Evolutionary conservation across 352 stramenopile species (phyloP).

Genomic region (Phytophthora nicotianae): DNA sequence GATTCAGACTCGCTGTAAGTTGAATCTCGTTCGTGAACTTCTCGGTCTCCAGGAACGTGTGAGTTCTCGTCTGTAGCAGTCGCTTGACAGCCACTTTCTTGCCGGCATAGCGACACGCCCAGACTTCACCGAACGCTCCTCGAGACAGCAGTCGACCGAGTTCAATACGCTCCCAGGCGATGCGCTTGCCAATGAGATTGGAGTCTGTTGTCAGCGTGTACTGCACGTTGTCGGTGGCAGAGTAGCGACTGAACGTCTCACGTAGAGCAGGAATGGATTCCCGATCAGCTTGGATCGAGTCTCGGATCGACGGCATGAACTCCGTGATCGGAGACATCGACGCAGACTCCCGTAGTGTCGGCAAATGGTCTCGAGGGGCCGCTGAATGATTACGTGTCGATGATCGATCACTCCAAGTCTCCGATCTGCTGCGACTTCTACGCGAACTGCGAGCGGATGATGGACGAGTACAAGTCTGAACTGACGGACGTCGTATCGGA

Average conservation of each 20-base stretch:
- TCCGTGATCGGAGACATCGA: slow-evolving; percentile 21
- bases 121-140: slow-evolving; percentile 65
- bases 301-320: slow-evolving; percentile 25
- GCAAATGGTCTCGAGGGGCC: slow-evolving; percentile 15
- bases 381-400: not conserved
- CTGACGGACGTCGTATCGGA: not conserved
- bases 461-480: not conserved
- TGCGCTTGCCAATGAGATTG: slow-evolving; percentile 35
- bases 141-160: slow-evolving; percentile 44
- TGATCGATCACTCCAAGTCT: slow-evolving; percentile 6
- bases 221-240: slow-evolving; percentile 30
- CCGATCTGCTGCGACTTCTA: slow-evolving; percentile 16
- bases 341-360: slow-evolving; percentile 21
- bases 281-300: slow-evolving; percentile 30
- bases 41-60: slow-evolving; percentile 46
- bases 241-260: slow-evolving; percentile 36
- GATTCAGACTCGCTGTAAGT: slow-evolving; percentile 46
- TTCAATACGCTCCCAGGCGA: slow-evolving; percentile 49
- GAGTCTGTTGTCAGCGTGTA: slow-evolving; percentile 45
- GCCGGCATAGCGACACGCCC: slow-evolving; percentile 45
- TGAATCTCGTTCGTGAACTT: slow-evolving; percentile 60
- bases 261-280: slow-evolving; percentile 31
- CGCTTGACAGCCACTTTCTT: slow-evolving; percentile 54
- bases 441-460: slow-evolving; percentile 7
- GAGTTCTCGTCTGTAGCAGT: slow-evolving; percentile 44